Conservation (phyloP, 805 yeast genomes). For the Spathaspora hagerdaliae region DNA sequence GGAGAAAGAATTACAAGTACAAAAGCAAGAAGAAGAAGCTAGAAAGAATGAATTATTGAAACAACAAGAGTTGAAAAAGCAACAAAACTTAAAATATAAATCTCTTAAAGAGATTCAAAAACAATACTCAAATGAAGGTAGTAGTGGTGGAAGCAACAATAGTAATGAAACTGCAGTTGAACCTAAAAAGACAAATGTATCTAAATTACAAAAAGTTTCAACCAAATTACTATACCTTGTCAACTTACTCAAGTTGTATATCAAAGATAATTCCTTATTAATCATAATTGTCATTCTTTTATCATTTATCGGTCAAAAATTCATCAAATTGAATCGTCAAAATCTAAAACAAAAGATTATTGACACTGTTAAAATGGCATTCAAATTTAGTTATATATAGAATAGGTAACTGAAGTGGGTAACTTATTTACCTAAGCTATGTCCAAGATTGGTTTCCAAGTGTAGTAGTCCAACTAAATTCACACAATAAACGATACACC, state of each 20-base stretch:
- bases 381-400: slow-evolving; percentile 37
- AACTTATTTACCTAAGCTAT: too few relatives aligned
- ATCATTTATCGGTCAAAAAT: slow-evolving; percentile 15
- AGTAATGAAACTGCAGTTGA: neutral
- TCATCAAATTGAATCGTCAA: slow-evolving; percentile 20
- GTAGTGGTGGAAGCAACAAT: slow-evolving; percentile 3
- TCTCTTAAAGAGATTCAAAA: slow-evolving; percentile 14
- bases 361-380: slow-evolving; percentile 42
- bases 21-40: slow-evolving; percentile 7
- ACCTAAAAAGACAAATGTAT: neutral
- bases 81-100: slow-evolving; percentile 20
- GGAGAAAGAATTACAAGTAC: slow-evolving; percentile 7
- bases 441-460: too few relatives aligned
- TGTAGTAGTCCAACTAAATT: too few relatives aligned
- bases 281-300: slow-evolving; percentile 19
- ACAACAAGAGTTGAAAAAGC: slow-evolving; percentile 13
- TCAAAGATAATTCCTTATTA: slow-evolving; percentile 26
- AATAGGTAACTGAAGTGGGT: neutral
- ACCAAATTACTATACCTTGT: slow-evolving; percentile 14
- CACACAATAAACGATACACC: too few relatives aligned
- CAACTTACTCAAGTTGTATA: slow-evolving; percentile 16
- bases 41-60: slow-evolving; percentile 5
- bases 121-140: slow-evolving; percentile 9
- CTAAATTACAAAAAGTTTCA: slow-evolving; percentile 7
- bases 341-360: slow-evolving; percentile 26